Evolutionary conservation across 495 filamentous ascomycete genomes (phyloP), one percentile per base, ranked within the genome.

Genomic region (Aspergillus diversus): DNA sequence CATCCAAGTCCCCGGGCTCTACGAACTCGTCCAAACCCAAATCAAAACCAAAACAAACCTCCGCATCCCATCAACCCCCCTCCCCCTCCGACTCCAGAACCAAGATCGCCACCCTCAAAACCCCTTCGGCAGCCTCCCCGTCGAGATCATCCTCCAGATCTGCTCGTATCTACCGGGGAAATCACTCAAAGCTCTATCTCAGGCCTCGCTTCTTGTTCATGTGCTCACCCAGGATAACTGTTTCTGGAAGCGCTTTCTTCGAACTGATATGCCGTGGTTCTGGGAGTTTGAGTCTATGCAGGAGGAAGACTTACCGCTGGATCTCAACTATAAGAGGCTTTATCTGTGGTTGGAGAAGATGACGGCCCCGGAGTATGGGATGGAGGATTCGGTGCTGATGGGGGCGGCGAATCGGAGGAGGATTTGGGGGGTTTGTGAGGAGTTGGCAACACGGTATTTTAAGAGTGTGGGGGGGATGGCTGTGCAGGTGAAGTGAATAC

Each of bases 181-280:
- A 1, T 52, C 64, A 0, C 46, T 69, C 6, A 63, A 63, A 33
- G 49, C 61, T 5, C 62, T 69, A 5, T 61, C 61, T 0, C 55
- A 69, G 16, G 67, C 67, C 5, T 69, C 67, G 5, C 48, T 66
- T 5, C 62, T 57, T 17, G 46, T 69, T 8, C 55, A 65, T 12
- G 46, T 66, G 33, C 16, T 69, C 13, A 66, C 67, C 33, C 59
- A 64, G 56, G 61, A 69, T 35, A 66, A 63, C 46, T 57, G 52
- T 5, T 69, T 69, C 62, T 69, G 67, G 67, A 61, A 63, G n/a
- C 46, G 43, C 7, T 60, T 66, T 39, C 57, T 66, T 27, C 55
- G 63, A 16, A 53, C 51, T n/a, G 67, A 66, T 33, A 69, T 69
- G 67, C 67, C 67, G 5, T 69, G 67, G 67, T 59, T 69, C 21